These are phyloP conservation scores for Aspergillus conjunctus DNA, from an alignment of 495 filamentous ascomycete species.

Conservation along the genomic window DNA sequence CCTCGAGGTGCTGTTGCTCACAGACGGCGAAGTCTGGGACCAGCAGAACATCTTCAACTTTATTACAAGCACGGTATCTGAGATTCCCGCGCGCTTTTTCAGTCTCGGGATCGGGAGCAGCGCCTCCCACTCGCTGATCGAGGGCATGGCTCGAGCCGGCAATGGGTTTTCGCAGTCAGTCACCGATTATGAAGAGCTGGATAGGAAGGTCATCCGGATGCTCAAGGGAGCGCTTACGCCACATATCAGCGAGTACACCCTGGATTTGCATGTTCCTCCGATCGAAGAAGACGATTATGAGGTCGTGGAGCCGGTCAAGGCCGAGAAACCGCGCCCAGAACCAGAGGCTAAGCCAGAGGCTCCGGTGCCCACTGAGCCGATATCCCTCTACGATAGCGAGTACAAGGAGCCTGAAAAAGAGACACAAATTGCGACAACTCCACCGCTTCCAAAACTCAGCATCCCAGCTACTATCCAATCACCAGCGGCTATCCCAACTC, in stretches of 20 bases:
- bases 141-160: slow-evolving; percentile 66
- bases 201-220: slow-evolving; percentile 69
- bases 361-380: slow-evolving; percentile 33
- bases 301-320: slow-evolving; percentile 57
- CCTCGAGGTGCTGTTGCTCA: slow-evolving; percentile 67
- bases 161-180: slow-evolving; percentile 69
- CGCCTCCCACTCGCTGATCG: slow-evolving; percentile 65
- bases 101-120: slow-evolving; percentile 64
- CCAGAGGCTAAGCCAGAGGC: too few species aligned
- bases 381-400: slow-evolving; percentile 58
- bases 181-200: slow-evolving; percentile 57
- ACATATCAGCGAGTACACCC: slow-evolving; percentile 58
- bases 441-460: slow-evolving; percentile 47
- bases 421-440: slow-evolving; percentile 18
- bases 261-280: slow-evolving; percentile 49
- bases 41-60: slow-evolving; percentile 57
- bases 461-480: slow-evolving; percentile 61
- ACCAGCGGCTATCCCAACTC: slow-evolving; percentile 60
- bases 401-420: slow-evolving; percentile 40
- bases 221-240: slow-evolving; percentile 66
- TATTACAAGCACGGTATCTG: slow-evolving; percentile 38
- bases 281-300: slow-evolving; percentile 60
- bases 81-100: slow-evolving; percentile 62
- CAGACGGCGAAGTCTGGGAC: slow-evolving; percentile 70
- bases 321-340: slow-evolving; percentile 24